Evolutionary conservation across 345 rosid species (phyloP).

Genomic region (Brassica napus): Da-Ae NC_063451.1:42247001-42247500

Average conservation of each 20-base stretch:
- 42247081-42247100: conserved; percentile 32
- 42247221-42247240: conserved; percentile 17
- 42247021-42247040: conserved; percentile 17
- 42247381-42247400: not conserved
- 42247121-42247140: not conserved
- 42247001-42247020: conserved; percentile 13
- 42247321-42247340: conserved; percentile 28
- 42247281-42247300: conserved; percentile 26
- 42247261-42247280: conserved; percentile 13
- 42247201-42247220: conserved; percentile 19
- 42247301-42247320: conserved; percentile 6
- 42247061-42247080: conserved; percentile 19
- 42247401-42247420: not conserved
- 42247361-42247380: not conserved
- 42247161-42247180: conserved; percentile 32
- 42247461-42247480: not conserved
- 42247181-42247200: conserved; percentile 26
- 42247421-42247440: not conserved
- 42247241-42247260: conserved; percentile 30
- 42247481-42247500: not conserved
- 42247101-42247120: conserved; percentile 8
- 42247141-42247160: conserved; percentile 20
- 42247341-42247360: conserved; percentile 10
- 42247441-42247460: not conserved
- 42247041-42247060: conserved; percentile 21